Base-by-base conservation (phyloP, 106 monocot genomes). In the Phalaenopsis aphrodite region DNA sequence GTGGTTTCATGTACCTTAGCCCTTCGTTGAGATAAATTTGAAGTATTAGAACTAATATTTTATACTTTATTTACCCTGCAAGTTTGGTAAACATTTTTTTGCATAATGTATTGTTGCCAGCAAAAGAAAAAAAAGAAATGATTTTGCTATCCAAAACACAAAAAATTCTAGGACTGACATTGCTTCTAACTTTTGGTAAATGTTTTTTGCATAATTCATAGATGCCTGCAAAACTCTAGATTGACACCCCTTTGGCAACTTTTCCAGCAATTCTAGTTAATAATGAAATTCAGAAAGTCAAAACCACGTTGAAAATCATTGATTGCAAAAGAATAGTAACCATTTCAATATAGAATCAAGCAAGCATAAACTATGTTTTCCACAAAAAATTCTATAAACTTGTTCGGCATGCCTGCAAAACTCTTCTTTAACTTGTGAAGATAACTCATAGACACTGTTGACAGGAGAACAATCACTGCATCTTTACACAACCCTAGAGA, bases 381-480 rank as follows among this genome's bases (percentile, higher is more conserved):
- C 36, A 69, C 39, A 39, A 0, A 39, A 69, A 69, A 69, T 2
- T 39, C 39, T 14, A 39, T 36, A 69, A 69, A 39, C 15, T 14
- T 69, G 69, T 3, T 55, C 42, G 55, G 41, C 72, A 61, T 86
- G 81, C 96, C 93, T 88, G 69, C 72, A 41, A 87, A 65, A 67
- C 56, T 81, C 83, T 90, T 88, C 84, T 86, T 83, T 71, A 93
- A 52, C 77, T 87, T 84, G 78, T 82, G 69, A 65, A 90, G 42
- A 41, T 81, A 80, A 65, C 72, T 81, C 55, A 79, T 85, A n/a
- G 86, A 81, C 48, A 93, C 24, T 78, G 87, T 78, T 6, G 91
- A 91, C 38, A 80, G 85, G 74, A 96, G 47, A 16, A 96, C 82
- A 75, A 93, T 42, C 77, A 88, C 78, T 38, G 87, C 81, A 86